Percentiles rank a stretch among this genome's conserved stretches.
Conservation (phyloP, 2,329 filamentous ascomycete species). For the Clonostachys rosea region DNA sequence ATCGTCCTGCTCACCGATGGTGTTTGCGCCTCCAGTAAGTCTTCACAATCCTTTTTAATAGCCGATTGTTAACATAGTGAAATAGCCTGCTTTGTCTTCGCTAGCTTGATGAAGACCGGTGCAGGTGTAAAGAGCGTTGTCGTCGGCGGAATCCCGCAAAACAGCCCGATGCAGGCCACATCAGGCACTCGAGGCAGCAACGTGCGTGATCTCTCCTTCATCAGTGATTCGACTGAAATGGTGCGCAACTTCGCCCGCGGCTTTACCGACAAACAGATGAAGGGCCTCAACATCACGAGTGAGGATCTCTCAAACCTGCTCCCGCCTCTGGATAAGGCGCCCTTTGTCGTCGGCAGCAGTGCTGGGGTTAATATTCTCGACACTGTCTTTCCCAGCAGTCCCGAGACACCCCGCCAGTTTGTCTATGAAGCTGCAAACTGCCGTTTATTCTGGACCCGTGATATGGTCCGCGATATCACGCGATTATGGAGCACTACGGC, state of each 20-base stretch:
- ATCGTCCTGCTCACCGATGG: slow-evolving; percentile 47
- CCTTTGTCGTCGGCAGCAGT: background rate
- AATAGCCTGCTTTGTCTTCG: slow-evolving; percentile 49
- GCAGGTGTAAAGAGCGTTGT: slow-evolving; percentile 50
- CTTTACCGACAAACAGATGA: background rate
- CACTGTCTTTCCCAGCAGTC: slow-evolving; percentile 20
- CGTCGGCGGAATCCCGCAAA: slow-evolving; percentile 50
- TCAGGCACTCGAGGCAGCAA: slow-evolving; percentile 53
- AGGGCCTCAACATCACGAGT: background rate
- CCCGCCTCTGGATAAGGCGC: slow-evolving; percentile 10
- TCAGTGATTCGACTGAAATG: slow-evolving; percentile 4
- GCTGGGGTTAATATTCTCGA: slow-evolving; percentile 27
- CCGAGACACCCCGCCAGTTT: background rate
- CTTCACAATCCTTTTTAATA: no score
- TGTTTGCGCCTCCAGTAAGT: slow-evolving; percentile 43
- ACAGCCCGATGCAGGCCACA: slow-evolving; percentile 47
- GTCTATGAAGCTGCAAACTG: slow-evolving; percentile 1
- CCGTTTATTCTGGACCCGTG: background rate
- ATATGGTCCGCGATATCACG: background rate
- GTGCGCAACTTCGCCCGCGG: background rate
- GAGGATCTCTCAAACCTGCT: background rate
- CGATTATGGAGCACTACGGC: background rate
- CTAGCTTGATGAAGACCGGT: slow-evolving; percentile 45
- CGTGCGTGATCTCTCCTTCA: slow-evolving; percentile 16
- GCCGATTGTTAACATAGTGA: no score